A percentile compares a stretch with the other conserved stretches of the same genome.
phyloP scores from a whole-genome alignment of 208 protist genomes.

The Acanthamoeba triangularis region DNA sequence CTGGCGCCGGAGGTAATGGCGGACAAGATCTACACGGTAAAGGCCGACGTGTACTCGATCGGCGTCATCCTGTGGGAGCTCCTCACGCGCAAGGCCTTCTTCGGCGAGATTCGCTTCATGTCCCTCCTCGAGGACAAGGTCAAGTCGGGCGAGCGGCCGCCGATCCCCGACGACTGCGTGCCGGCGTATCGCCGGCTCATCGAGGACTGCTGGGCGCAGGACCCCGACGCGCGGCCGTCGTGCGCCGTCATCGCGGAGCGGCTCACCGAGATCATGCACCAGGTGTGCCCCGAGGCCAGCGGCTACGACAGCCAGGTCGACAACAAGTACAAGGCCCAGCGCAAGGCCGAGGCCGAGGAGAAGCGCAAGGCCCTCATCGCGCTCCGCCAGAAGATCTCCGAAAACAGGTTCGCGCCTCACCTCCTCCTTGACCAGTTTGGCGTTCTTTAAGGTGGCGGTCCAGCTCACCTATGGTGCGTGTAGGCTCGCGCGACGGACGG shows the following conservation, averaged over 20 bases:
- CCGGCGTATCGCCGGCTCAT: neutral
- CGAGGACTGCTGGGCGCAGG: slow-evolving; percentile 16
- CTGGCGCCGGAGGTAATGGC: slow-evolving; percentile 56
- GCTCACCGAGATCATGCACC: neutral
- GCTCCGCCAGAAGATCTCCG: neutral
- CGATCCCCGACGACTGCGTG: neutral
- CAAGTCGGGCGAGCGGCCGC: neutral
- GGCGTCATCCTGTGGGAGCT: slow-evolving; percentile 70
- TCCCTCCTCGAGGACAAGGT: neutral
- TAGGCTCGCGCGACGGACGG: too few relatives aligned
- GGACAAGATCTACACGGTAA: slow-evolving; percentile 32
- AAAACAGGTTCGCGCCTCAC: too few relatives aligned
- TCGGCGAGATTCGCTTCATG: slow-evolving; percentile 62
- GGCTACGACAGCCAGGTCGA: neutral
- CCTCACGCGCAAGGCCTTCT: slow-evolving; percentile 9
- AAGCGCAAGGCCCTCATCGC: neutral
- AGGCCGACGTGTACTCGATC: slow-evolving; percentile 19
- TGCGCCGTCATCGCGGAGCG: neutral
- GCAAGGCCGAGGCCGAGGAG: neutral
- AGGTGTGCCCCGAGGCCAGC: neutral
- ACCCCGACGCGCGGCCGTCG: neutral
- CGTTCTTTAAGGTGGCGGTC: neutral
- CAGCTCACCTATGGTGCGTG: too few relatives aligned
- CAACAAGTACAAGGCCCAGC: neutral
- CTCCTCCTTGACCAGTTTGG: too few relatives aligned